phyloP scores from a whole-genome alignment of 2,329 filamentous ascomycete genomes.

The Ophiostoma fasciatum region DNA sequence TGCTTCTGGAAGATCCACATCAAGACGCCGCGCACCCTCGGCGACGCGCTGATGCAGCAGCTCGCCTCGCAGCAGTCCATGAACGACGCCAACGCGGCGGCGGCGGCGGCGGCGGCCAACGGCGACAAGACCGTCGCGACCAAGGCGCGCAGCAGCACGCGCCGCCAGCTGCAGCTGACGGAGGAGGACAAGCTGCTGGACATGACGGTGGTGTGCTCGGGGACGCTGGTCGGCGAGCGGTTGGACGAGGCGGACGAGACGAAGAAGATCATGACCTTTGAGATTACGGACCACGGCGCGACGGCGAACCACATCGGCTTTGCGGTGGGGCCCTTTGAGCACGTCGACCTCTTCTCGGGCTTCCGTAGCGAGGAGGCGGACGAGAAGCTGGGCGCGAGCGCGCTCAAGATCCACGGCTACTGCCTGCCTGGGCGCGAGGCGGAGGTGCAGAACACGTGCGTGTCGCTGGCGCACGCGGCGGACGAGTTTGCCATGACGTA shows the following conservation, averaged over 20 bases:
- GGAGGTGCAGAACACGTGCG: conserved; percentile 76
- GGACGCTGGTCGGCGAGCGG: conserved; percentile 72
- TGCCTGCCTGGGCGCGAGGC: conserved; percentile 72
- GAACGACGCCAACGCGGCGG: conserved; percentile 6
- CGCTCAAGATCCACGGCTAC: conserved; percentile 79
- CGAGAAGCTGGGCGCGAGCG: conserved; percentile 75
- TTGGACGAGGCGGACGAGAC: conserved; percentile 61
- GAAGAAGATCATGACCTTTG: conserved; percentile 81
- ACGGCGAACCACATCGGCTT: conserved; percentile 86
- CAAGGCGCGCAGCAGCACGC: neutral
- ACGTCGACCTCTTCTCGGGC: conserved; percentile 70
- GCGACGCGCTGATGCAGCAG: conserved; percentile 50
- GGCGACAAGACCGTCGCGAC: conserved; percentile 11
- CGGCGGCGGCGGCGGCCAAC: neutral
- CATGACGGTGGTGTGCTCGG: conserved; percentile 81
- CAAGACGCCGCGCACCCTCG: conserved; percentile 71
- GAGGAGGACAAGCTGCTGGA: conserved; percentile 81
- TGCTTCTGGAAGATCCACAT: conserved; percentile 78
- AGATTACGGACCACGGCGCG: conserved; percentile 44
- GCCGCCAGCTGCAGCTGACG: conserved; percentile 26
- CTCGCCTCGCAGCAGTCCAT: conserved; percentile 24
- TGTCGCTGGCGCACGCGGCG: conserved; percentile 71
- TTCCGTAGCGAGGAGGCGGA: conserved; percentile 85
- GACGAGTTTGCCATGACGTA: conserved; percentile 83
- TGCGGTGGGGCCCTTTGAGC: conserved; percentile 86